Evolutionary conservation across 225 moss, liverwort and hornwort species (phyloP).

Genomic region (Climacium dendroides): DNA sequence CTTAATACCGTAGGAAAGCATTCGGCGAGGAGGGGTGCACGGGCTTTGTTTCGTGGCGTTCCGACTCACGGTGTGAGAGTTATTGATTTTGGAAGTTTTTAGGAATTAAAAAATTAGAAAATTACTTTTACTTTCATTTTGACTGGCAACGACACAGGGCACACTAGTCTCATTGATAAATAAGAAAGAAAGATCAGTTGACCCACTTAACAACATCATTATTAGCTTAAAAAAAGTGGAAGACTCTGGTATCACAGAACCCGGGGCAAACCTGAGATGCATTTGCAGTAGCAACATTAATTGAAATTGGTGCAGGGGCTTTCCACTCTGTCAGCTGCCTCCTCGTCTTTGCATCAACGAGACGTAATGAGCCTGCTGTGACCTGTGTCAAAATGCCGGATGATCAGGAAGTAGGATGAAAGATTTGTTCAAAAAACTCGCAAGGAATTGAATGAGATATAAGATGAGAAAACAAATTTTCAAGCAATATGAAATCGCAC

Average conservation of each 20-base stretch:
- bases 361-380: conserved; percentile 77
- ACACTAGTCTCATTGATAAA: background rate
- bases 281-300: conserved; percentile 92
- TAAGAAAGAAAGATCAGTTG: background rate
- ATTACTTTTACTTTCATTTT: too few relatives aligned
- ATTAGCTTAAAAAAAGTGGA: background rate
- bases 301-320: conserved; percentile 80
- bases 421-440: background rate
- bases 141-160: too few relatives aligned
- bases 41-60: too few relatives aligned
- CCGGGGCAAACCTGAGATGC: conserved; percentile 63
- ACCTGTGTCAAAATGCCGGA: conserved; percentile 39
- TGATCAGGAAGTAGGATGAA: background rate
- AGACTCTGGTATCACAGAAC: background rate
- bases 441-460: background rate
- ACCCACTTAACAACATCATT: background rate
- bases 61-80: too few relatives aligned
- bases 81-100: too few relatives aligned
- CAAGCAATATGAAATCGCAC: background rate
- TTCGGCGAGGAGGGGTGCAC: too few relatives aligned
- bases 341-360: conserved; percentile 78
- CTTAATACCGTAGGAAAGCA: too few relatives aligned
- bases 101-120: too few relatives aligned
- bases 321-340: conserved; percentile 90
- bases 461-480: background rate